Evolutionary conservation across 306 rosid genomes (phyloP), one percentile per base, ranked within the genome.

Genomic region (Glycyrrhiza uralensis): DNA sequence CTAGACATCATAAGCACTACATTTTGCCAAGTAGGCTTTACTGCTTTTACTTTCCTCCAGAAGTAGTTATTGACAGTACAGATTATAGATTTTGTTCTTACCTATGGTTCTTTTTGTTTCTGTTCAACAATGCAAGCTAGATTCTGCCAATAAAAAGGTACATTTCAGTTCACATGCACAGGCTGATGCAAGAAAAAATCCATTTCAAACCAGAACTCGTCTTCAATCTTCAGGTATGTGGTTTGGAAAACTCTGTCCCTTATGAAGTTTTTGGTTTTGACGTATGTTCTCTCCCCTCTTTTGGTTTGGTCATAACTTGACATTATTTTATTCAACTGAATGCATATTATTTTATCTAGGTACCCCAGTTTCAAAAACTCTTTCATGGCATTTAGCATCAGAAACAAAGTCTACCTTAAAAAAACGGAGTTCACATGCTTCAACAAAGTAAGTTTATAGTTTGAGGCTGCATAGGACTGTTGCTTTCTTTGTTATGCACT

Each of bases 341-440:
- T 46, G 35, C 60, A 38, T 66, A 49, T 36, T 49, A 19, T 39
- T 42, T 26, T 57, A 54, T 64, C 7, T 63, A 86, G 98, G 84
- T 50, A 56, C 83, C 10, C 82, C 84, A 52, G 85, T 94, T 77
- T 42, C 98, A 51, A 91, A 85, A 83, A 82, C 95, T 61, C 96
- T 94, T 83, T 94, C 96, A 11, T 91, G 98, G 98, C 94, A 94
- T 83, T 76, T 94, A 82, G 94, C 97, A 66, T 91, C 97, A 51
- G 97, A 94, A 69, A 89, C 97, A 1, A 94, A 86, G 74, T 78
- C 97, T 35, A 86, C 96, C 61, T 65, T 87, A 62, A 89, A 89
- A 79, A 87, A 82, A 74, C 82, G 82, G 61, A 79, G 77, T 55
- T 69, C 88, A 6, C 84, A 66, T 55, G 39, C 88, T 79, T 75